These are phyloP conservation scores for Suillus luteus DNA, from an alignment of 768 basidiomycete species.

Conservation along the genomic window DNA sequence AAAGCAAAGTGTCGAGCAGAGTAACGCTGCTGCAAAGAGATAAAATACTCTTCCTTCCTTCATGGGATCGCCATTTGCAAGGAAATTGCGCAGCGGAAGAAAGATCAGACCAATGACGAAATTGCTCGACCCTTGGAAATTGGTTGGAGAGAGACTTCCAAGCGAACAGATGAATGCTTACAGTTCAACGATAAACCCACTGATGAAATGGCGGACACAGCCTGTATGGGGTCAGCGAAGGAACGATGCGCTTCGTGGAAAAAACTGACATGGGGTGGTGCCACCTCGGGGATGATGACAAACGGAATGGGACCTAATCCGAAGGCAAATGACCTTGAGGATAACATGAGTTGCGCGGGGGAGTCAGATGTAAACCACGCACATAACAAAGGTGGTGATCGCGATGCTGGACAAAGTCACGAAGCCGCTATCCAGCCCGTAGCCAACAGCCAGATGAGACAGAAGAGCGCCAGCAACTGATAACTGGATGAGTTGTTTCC, in stretches of 20 bases:
- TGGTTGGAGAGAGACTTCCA: background rate
- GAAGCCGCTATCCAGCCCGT: conserved; percentile 64
- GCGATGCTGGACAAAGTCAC: conserved; percentile 68
- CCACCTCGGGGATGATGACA: conserved; percentile 88
- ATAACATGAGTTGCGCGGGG: conserved; percentile 7
- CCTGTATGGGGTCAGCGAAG: conserved; percentile 40
- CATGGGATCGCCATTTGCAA: conserved; percentile 57
- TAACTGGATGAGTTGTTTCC: conserved; percentile 63
- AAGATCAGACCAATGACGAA: conserved; percentile 85
- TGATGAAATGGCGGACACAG: conserved; percentile 80
- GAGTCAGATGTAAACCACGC: conserved; percentile 17
- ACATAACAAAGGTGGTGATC: conserved; percentile 83
- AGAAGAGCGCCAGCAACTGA: conserved; percentile 68
- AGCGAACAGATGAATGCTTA: conserved; percentile 34
- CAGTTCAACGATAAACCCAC: conserved; percentile 74
- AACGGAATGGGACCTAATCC: conserved; percentile 94
- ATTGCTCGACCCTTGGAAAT: conserved; percentile 71
- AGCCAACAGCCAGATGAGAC: conserved; percentile 68
- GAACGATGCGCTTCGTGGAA: conserved; percentile 2
- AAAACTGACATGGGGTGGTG: conserved; percentile 69
- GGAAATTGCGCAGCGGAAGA: conserved; percentile 75
- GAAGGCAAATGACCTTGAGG: conserved; percentile 75
- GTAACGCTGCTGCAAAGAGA: conserved; percentile 67
- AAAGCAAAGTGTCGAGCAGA: conserved; percentile 26
- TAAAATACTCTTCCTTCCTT: conserved; percentile 92